These are phyloP conservation scores for Globomyces pollinis-pini DNA, from an alignment of 192 early-diverging fungal species.

Conservation along the genomic window DNA sequence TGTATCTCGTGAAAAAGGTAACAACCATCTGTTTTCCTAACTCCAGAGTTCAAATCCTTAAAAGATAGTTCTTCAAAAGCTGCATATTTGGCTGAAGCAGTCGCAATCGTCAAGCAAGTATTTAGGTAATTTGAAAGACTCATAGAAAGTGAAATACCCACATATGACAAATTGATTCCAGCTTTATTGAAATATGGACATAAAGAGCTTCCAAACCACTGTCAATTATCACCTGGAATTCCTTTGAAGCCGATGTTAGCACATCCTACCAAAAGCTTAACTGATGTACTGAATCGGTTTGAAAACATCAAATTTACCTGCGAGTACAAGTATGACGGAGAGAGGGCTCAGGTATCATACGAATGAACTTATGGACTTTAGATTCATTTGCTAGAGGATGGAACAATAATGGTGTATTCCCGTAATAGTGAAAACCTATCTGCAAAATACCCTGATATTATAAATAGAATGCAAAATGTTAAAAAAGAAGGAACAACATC, in stretches of 20 bases:
- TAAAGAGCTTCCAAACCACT: constrained; percentile 56
- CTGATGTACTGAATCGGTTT: constrained; percentile 90
- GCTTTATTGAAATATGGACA: constrained; percentile 72
- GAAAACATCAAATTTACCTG: constrained; percentile 90
- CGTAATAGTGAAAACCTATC: constrained; percentile 94
- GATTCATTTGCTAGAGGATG: constrained; percentile 79
- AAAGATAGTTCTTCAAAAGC: background rate
- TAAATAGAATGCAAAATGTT: constrained; percentile 64
- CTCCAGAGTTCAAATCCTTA: background rate
- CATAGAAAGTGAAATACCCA: constrained; percentile 83
- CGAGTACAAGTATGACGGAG: constrained; percentile 98
- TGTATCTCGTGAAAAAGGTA: constrained; percentile 51
- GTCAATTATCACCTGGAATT: constrained; percentile 87
- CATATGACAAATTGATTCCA: constrained; percentile 86
- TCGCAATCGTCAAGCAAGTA: constrained; percentile 52
- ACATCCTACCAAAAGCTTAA: constrained; percentile 90
- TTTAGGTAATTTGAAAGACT: constrained; percentile 43
- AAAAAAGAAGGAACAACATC: constrained; percentile 56
- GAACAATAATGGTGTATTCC: constrained; percentile 76
- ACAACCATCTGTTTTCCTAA: too few relatives aligned
- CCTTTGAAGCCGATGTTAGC: constrained; percentile 99
- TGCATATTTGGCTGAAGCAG: constrained; percentile 37
- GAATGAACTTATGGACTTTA: constrained; percentile 22
- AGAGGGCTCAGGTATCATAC: constrained; percentile 86
- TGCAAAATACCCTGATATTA: constrained; percentile 88